Evolutionary conservation across 352 stramenopile genomes (phyloP), one percentile per base, ranked within the genome.

Genomic region (Blastocystis sp.): DNA sequence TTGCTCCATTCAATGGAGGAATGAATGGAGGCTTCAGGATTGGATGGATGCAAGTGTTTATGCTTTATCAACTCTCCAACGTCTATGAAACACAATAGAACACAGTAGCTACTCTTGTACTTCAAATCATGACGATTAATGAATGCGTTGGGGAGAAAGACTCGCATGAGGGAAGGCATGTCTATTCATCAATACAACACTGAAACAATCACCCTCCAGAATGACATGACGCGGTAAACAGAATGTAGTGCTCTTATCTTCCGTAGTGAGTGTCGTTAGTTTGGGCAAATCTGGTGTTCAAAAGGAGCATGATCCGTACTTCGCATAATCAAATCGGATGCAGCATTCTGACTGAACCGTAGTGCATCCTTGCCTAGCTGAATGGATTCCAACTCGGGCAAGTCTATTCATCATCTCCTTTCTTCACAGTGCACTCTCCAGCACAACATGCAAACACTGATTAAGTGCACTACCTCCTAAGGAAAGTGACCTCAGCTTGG

Each of bases 261-360:
- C 28, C 24, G 62, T 42, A 40, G 62, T 69, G 10, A 69, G 24
- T 24, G 62, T 42, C 40, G 62, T 69, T 69, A 69, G 62, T 34
- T 69, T 69, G 17, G 62, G 62, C 24, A 69, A 28, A 69, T 69
- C 62, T 69, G 40, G 1, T 4, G 1, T 42, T 17, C 62, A 69
- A 69, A 42, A 2, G 21, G 40, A 40, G 1, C 62, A 69, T 69
- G 21, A 69, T 42, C 40, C 24, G 1, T 10, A 69, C 62, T 10
- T 45, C 28, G 1, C 10, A 69, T 17, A 3, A 3, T 40, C 62
- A 69, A 10, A 42, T 21, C 24, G 40, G 21, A 34, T 42, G 61
- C n/a, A 40, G 9, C 9, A 69, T 69, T 28, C 24, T 69, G 19
- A 0, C 11, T 69, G 11, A 21, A 21, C 40, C 40, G 21, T 42